Evolutionary conservation across 306 rosid species (phyloP).

Genomic region (Rosa lucieae): DNA sequence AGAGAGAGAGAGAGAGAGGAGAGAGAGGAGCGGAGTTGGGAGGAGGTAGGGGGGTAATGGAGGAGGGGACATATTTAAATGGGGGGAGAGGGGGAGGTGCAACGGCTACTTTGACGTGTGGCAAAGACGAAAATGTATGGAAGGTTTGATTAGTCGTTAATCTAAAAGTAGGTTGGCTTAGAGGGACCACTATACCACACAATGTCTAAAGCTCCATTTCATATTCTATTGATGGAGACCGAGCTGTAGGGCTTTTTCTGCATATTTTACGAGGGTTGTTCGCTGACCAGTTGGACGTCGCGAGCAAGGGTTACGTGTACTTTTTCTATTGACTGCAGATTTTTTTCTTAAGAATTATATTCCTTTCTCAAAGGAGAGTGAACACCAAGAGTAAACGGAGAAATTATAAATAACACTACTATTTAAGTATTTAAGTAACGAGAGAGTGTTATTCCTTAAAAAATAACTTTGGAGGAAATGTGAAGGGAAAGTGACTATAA

Average conservation of each 20-base stretch:
- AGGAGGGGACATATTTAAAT: constrained; percentile 24
- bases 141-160: constrained; percentile 13
- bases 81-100: constrained; percentile 27
- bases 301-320: not conserved
- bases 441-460: too few species aligned
- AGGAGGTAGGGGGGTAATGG: constrained; percentile 23
- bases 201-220: not conserved
- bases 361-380: too few species aligned
- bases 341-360: too few species aligned
- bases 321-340: too few species aligned
- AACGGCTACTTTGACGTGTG: constrained; percentile 62
- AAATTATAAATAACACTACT: too few species aligned
- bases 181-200: constrained; percentile 25
- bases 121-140: not conserved
- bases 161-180: constrained; percentile 16
- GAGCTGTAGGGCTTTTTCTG: constrained; percentile 15
- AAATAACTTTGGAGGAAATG: too few species aligned
- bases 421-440: too few species aligned
- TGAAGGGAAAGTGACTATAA: too few species aligned
- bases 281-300: not conserved
- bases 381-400: too few species aligned
- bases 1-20: not conserved
- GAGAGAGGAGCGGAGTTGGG: constrained; percentile 27
- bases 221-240: constrained; percentile 14
- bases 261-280: not conserved